Percentiles rank a stretch among this genome's conserved stretches.
phyloP scores from a whole-genome alignment of 768 basidiomycete species.

The Strobilomyces echinocephalus region DNA sequence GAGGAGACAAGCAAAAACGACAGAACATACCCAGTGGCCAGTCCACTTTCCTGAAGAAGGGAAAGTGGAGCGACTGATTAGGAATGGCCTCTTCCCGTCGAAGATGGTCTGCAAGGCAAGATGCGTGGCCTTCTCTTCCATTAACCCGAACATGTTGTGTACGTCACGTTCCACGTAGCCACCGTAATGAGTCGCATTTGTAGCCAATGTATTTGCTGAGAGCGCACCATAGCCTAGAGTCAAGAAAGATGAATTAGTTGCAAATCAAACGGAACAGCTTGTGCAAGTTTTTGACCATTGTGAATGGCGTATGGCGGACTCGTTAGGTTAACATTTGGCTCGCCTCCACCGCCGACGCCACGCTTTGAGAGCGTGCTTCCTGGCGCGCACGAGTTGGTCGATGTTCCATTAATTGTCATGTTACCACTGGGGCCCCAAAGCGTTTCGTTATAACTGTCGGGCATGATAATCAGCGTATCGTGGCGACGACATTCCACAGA shows the following conservation, averaged over 20 bases:
- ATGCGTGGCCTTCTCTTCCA: constrained; percentile 67
- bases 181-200: constrained; percentile 64
- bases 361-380: constrained; percentile 33
- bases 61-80: constrained; percentile 68
- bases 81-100: constrained; percentile 61
- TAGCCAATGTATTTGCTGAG: constrained; percentile 50
- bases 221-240: constrained; percentile 46
- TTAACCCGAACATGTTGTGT: constrained; percentile 68
- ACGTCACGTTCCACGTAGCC: constrained; percentile 62
- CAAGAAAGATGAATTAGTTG: background rate
- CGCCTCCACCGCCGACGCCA: constrained; percentile 47
- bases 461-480: background rate
- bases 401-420: constrained; percentile 62
- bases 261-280: background rate
- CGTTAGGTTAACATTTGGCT: constrained; percentile 48
- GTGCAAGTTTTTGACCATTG: constrained; percentile 45
- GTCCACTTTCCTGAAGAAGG: constrained; percentile 65
- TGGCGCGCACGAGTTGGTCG: constrained; percentile 42
- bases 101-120: constrained; percentile 50
- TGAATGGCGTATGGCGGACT: constrained; percentile 65
- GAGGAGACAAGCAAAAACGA: too few species aligned
- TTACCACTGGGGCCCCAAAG: constrained; percentile 69
- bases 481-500: background rate
- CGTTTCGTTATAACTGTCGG: constrained; percentile 52
- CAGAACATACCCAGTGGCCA: constrained; percentile 56